Base-by-base conservation (phyloP, 1,284 basidiomycete species). In the Fistulinella staudtii region DNA sequence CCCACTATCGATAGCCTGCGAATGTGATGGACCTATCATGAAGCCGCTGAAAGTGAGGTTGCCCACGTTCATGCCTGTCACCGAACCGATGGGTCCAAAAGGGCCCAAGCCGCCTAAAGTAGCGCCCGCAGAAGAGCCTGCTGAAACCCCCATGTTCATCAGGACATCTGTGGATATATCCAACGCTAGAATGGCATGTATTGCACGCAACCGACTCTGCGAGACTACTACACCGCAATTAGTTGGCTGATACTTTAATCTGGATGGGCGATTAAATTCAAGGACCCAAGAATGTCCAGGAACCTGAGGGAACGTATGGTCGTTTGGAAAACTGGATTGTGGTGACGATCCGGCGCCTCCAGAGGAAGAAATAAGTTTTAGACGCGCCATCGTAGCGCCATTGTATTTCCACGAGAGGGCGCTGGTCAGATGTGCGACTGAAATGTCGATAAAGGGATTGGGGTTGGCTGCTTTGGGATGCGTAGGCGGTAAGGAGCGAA, bases 201-300 rank as follows among this genome's bases (percentile, higher is more conserved):
- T 61, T 5, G 83, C 83, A 45, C 76, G 75, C 75, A 89, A 77
- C 40, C 82, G 73, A 18, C 74, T 73, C 61, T 87, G 85, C 49
- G 77, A 80, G 71, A 87, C 75, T 9, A 87, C 76, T 34, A 89
- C 63, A 14, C 85, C 85, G 14, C 62, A 63, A 34, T 62, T 61
- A 48, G 69, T 66, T 1, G 43, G 37, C 13, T 41, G 45, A 8
- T 77, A 75, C 34, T 72, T 72, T 31, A 39, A 47, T 15, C 24
- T 53, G 25, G 75, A 67, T 11, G 58, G 45, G 14, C 45, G 40
- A 2, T 83, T 85, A 56, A 89, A 88, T 58, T 88, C 84, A 23
- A 89, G 72, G 10, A 80, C 67, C 82, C 85, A 89, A 1, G 71
- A 66, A 58, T 77, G 70, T 35, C 40, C 70, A 53, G 61, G 39